Evolutionary conservation across 176 grass and related monocot species (phyloP).

Genomic region (Phragmites australis): DNA sequence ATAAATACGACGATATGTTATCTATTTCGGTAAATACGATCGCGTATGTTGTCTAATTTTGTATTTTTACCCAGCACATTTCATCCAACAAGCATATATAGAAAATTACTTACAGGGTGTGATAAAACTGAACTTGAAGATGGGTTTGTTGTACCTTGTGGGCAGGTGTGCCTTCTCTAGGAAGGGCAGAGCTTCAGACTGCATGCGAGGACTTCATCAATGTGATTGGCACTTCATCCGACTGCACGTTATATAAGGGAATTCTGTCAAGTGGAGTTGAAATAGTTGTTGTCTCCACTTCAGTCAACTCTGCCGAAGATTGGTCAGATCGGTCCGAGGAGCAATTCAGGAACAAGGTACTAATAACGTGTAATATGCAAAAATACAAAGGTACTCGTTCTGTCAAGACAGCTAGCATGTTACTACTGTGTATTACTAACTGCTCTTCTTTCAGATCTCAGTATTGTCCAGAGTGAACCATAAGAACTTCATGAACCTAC

Average conservation of each 20-base stretch:
- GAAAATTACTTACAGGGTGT: too few relatives aligned
- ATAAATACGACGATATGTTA: too few relatives aligned
- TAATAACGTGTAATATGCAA: neutral
- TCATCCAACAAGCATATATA: neutral
- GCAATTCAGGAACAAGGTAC: conserved; percentile 69
- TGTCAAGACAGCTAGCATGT: neutral
- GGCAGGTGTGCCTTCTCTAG: conserved; percentile 62
- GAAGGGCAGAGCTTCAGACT: conserved; percentile 63
- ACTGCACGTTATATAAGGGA: conserved; percentile 68
- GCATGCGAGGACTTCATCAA: conserved; percentile 84
- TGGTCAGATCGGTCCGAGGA: conserved; percentile 54
- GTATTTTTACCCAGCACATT: neutral
- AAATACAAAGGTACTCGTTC: neutral
- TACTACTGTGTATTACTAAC: neutral
- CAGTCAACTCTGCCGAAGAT: conserved; percentile 32
- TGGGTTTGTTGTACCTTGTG: neutral
- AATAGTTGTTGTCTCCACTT: conserved; percentile 73
- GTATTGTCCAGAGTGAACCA: conserved; percentile 82
- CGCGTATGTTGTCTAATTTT: too few relatives aligned
- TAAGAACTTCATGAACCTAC: conserved; percentile 85
- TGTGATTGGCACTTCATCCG: conserved; percentile 53
- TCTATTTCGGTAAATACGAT: too few relatives aligned
- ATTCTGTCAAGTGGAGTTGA: conserved; percentile 81
- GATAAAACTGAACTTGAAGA: conserved; percentile 10
- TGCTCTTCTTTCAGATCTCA: conserved; percentile 54